Evolutionary conservation across 2,329 filamentous ascomycete genomes (phyloP), one percentile per base, ranked within the genome.

Genomic region (Colletotrichum plurivorum): DNA sequence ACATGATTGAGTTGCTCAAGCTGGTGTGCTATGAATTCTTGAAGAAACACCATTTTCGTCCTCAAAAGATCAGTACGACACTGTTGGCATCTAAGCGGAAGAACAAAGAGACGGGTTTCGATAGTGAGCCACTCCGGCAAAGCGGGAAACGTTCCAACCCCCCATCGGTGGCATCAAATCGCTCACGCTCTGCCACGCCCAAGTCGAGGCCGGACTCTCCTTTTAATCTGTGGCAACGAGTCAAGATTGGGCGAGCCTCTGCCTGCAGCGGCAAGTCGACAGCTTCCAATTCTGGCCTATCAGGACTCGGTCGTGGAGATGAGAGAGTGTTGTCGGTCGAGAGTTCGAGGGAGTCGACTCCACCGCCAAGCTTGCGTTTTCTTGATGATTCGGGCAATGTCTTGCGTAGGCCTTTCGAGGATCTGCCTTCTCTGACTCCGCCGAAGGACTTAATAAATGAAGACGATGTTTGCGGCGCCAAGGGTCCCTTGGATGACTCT

Each of bases 1-100:
- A 59, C 1, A 85, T 94, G 2, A 73, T 88, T 1, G 88, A 92
- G 51, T 83, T 98, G 3, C 76, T 98, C 10, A 85, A 86, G 57
- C 89, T 89, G 0, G 88, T 95, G 76, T 84, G 93, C 27, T 87
- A 86, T 56, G 89, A 94, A 69, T 98, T 97, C 79, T 81, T 98
- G 7, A 89, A 88, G 63, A 90, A 90, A 31, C 87, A 96, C 74
- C 85, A 92, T 70, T 92, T 95, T 73, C 85, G 87, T 4, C 91
- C 92, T 10, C 84, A 79, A 51, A 77, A 73, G 16, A 63, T 76
- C 15, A 73, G 73, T 2, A 15, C 74, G 5, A 72, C 73, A 1
- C 18, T 68, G 15, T 51, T 48, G n/a, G 43, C 36, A 13, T 25
- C 52, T 10, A 8, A 31, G 18, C 25, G 22, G 9, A 60, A 48